Evolutionary conservation across 2,329 filamentous ascomycete species (phyloP).

Genomic region (Claviceps sp.): DNA sequence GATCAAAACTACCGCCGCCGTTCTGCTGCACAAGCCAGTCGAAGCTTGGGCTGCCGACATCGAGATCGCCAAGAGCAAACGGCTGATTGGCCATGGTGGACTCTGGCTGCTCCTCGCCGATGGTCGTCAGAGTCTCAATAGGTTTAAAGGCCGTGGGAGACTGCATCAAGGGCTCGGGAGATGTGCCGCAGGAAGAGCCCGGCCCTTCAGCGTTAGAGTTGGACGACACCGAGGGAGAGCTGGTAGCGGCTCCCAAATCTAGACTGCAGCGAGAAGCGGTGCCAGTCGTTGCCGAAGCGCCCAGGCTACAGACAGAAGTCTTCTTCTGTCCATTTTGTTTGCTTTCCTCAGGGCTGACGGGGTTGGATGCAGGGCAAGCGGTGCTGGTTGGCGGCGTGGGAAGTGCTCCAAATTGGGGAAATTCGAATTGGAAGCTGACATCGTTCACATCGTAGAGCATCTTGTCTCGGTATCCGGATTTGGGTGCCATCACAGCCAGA

Average conservation of each 20-base stretch:
- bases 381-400: slow-evolving; percentile 28
- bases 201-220: slow-evolving; percentile 41
- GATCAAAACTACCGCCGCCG: slow-evolving; percentile 76
- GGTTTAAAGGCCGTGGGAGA: slow-evolving; percentile 56
- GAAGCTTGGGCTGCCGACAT: slow-evolving; percentile 41
- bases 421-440: slow-evolving; percentile 88
- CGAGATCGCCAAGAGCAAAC: slow-evolving; percentile 17
- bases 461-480: slow-evolving; percentile 26
- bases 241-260: slow-evolving; percentile 42
- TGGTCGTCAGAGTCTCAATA: slow-evolving; percentile 47
- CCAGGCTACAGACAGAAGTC: slow-evolving; percentile 19
- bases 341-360: slow-evolving; percentile 19
- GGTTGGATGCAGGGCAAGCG: slow-evolving; percentile 17
- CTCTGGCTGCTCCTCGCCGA: slow-evolving; percentile 48
- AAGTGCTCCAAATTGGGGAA: slow-evolving; percentile 80
- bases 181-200: slow-evolving; percentile 60
- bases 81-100: slow-evolving; percentile 21
- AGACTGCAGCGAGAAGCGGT: slow-evolving; percentile 36
- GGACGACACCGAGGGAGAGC: slow-evolving; percentile 51
- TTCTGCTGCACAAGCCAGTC: slow-evolving; percentile 72
- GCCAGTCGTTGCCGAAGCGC: slow-evolving; percentile 16
- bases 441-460: slow-evolving; percentile 44
- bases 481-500: slow-evolving; percentile 43
- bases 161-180: slow-evolving; percentile 61
- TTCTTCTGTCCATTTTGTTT: slow-evolving; percentile 10